Base-by-base conservation (phyloP, 2,329 filamentous ascomycete genomes). In the Dothistroma septosporum region DNA sequence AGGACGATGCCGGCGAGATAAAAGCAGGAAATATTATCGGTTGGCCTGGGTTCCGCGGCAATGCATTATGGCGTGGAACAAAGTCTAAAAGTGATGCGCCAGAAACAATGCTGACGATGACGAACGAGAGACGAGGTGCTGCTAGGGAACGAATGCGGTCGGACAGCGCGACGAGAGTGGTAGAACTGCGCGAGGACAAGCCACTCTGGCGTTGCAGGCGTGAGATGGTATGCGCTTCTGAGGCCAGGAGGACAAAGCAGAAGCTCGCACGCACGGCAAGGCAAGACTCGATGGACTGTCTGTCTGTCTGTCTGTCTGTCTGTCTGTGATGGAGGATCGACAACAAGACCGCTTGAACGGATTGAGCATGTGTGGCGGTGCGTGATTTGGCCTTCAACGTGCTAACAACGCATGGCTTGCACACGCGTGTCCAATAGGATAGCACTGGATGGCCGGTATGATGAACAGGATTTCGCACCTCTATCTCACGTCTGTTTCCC, bases 1-100 rank as follows among this genome's bases (percentile, higher is more conserved):
- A 7, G 41, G 14, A n/a, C 41, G 41, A 44, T 44, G 41, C 3
- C 19, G 41, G 16, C 8, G 41, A 32, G 47, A 50, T 12, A 21
- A 28, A 28, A 50, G 5, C 47, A 28, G 28, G 47, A 50, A 49
- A 32, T 50, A 21, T 50, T 50, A 32, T 24, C 47, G 47, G 21
- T 19, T 28, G 24, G 24, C 24, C 24, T 28, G 24, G 24, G 24
- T 31, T 31, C 21, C 21, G 47, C 47, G 47, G 47, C 24, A 50
- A 50, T 50, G 19, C 19, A 50, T 50, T 10, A 50, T 50, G 21
- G 21, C 10, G 21, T 50, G 21, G 24, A 21, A 50, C 47, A 8
- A 50, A 50, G 47, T 50, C 47, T 50, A 50, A 28, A 50, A 50
- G 21, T 50, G 47, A 50, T 50, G 47, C 28, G 47, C 21, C 28